Evolutionary conservation across 768 basidiomycete species (phyloP), one percentile per base, ranked within the genome.

Genomic region (Gymnopilus junonius): DNA sequence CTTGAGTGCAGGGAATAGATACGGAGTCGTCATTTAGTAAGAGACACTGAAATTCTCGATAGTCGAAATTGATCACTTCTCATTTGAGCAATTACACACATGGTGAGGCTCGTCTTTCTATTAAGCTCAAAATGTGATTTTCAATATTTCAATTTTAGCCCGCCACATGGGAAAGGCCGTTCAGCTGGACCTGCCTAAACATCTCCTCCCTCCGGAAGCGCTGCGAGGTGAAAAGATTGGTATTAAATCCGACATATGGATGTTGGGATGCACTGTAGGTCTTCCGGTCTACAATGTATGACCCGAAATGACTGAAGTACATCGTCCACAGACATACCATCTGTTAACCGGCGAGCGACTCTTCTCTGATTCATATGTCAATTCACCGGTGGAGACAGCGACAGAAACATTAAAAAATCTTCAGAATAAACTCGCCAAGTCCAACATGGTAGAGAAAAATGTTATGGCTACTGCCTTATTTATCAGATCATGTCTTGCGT

Each of bases 261-360:
- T 45, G 43, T 39, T 65, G n/a, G 64, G 64, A 42, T 65, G 64
- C 34, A 62, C 55, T 4, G 64, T 65, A 40, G 58, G 64, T 58
- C 1, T 35, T 35, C 29, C 48, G 34, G 6, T 31, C 27, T n/a
- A 21, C 25, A 21, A 20, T n/a, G 10, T n/a, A 14, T 10, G 15
- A 21, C 15, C 34, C 7, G 11, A 4, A 7, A 34, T 8, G 11
- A 11, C 32, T 35, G 15, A 32, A 45, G 5, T 2, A 2, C 6
- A 2, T n/a, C 35, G 11, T 3, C 20, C 23, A 17, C 20, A 65
- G 64, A 54, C 56, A 8, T 65, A 62, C 42, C 60, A 58, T 14
- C 60, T 65, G 8, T 20, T 65, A 6, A 65, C 64, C 17, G 64
- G 64, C 7, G 62, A 29, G 14, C 45, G 35, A 4, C 64, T 65